These are phyloP conservation scores for Periconia sp. DNA, from an alignment of 2,329 filamentous ascomycete species.

Conservation along the genomic window DNA sequence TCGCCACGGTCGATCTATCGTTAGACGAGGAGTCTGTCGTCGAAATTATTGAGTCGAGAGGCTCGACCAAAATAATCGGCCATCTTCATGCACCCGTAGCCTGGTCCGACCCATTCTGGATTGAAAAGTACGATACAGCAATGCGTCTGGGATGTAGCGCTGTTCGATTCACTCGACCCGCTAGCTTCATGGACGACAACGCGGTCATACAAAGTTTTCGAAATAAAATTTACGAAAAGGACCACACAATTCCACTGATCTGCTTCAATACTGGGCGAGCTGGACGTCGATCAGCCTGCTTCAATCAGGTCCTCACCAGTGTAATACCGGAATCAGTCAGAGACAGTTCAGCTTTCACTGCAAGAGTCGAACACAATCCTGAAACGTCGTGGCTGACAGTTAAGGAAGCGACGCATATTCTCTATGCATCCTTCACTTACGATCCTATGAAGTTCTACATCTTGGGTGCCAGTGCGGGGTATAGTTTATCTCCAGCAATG, in stretches of 20 bases:
- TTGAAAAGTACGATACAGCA: slow-evolving; percentile 64
- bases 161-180: slow-evolving; percentile 66
- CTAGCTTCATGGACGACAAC: slow-evolving; percentile 65
- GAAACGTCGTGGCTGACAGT: slow-evolving; percentile 64
- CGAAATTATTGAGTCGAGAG: slow-evolving; percentile 58
- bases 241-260: slow-evolving; percentile 61
- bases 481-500: slow-evolving; percentile 79
- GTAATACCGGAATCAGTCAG: slow-evolving; percentile 60
- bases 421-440: slow-evolving; percentile 70
- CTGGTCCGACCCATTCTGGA: slow-evolving; percentile 65
- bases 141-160: slow-evolving; percentile 65
- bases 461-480: slow-evolving; percentile 73
- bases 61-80: slow-evolving; percentile 67
- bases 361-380: slow-evolving; percentile 39
- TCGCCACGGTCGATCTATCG: slow-evolving; percentile 63
- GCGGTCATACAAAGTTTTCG: slow-evolving; percentile 65
- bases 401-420: slow-evolving; percentile 66
- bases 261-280: slow-evolving; percentile 69
- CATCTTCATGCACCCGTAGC: slow-evolving; percentile 56
- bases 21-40: slow-evolving; percentile 60
- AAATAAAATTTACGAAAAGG: slow-evolving; percentile 53
- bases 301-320: slow-evolving; percentile 69
- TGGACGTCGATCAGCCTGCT: slow-evolving; percentile 69
- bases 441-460: slow-evolving; percentile 76
- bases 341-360: slow-evolving; percentile 35